These are phyloP conservation scores for Termitomyces eurrhizus DNA, from an alignment of 768 basidiomycete genomes.

Conservation along the genomic window DNA sequence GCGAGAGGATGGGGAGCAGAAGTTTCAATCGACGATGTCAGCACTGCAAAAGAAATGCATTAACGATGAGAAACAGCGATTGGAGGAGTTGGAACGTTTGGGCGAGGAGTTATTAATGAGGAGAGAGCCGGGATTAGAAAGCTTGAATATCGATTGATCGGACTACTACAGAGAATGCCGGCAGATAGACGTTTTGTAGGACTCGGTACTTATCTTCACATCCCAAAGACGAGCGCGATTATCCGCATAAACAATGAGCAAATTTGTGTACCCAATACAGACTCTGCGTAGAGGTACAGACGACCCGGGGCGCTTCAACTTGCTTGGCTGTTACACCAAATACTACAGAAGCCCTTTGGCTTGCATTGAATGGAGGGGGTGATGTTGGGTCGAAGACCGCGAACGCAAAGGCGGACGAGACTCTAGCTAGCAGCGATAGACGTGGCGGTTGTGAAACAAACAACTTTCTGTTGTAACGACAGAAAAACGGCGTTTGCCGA, in stretches of 20 bases:
- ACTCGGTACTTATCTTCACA: conserved; percentile 35
- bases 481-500: not conserved
- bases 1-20: not conserved
- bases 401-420: conserved; percentile 31
- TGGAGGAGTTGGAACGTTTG: not conserved
- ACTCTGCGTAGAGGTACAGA: conserved; percentile 60
- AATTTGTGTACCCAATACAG: conserved; percentile 62
- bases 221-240: conserved; percentile 87
- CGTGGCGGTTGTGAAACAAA: conserved; percentile 13
- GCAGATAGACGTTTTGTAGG: too few relatives aligned
- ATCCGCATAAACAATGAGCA: conserved; percentile 74
- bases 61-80: not conserved
- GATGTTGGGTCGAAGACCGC: conserved; percentile 41
- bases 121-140: not conserved
- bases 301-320: conserved; percentile 79
- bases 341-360: conserved; percentile 59
- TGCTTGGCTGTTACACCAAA: conserved; percentile 69
- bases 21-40: not conserved
- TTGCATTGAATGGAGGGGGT: conserved; percentile 47
- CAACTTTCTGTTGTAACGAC: too few relatives aligned
- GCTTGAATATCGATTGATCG: not conserved
- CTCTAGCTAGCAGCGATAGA: conserved; percentile 16
- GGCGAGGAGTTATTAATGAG: not conserved
- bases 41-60: not conserved
- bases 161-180: too few relatives aligned